Evolutionary conservation across 2,329 filamentous ascomycete genomes (phyloP).

Genomic region (Alternaria hordeiaustralica): DNA sequence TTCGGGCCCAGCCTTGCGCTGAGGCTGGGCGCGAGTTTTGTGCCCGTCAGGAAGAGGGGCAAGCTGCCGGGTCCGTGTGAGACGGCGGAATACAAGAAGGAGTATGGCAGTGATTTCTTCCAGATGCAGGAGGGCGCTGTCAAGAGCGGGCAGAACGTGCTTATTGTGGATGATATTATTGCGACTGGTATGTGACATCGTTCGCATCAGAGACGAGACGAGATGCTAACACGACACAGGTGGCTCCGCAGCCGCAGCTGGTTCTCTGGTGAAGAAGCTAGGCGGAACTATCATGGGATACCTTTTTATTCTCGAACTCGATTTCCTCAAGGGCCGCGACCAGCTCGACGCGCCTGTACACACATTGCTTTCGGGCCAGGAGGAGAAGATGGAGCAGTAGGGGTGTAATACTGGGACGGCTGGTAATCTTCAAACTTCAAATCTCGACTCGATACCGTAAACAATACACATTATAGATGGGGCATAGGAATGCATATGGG

Average conservation of each 20-base stretch:
- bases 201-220: not conserved
- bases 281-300: constrained; percentile 87
- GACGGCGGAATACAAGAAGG: constrained; percentile 88
- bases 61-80: constrained; percentile 91
- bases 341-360: constrained; percentile 85
- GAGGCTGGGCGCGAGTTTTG: constrained; percentile 82
- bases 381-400: constrained; percentile 40
- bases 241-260: constrained; percentile 88
- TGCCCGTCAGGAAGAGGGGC: constrained; percentile 91
- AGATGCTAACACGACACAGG: constrained; percentile 59
- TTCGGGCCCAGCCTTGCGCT: constrained; percentile 91
- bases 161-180: constrained; percentile 98
- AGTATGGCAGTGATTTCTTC: constrained; percentile 94
- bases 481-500: constrained; percentile 22
- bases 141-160: constrained; percentile 83
- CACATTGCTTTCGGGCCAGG: constrained; percentile 77
- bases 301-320: constrained; percentile 94
- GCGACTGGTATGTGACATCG: constrained; percentile 76
- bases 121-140: constrained; percentile 92
- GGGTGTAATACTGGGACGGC: not conserved
- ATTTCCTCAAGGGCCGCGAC: constrained; percentile 88
- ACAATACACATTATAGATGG: constrained; percentile 18
- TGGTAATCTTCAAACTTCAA: not conserved
- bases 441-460: not conserved
- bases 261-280: constrained; percentile 82